Conservation (phyloP, 1,284 basidiomycete genomes). For the Ceratobasidium sp. region DNA sequence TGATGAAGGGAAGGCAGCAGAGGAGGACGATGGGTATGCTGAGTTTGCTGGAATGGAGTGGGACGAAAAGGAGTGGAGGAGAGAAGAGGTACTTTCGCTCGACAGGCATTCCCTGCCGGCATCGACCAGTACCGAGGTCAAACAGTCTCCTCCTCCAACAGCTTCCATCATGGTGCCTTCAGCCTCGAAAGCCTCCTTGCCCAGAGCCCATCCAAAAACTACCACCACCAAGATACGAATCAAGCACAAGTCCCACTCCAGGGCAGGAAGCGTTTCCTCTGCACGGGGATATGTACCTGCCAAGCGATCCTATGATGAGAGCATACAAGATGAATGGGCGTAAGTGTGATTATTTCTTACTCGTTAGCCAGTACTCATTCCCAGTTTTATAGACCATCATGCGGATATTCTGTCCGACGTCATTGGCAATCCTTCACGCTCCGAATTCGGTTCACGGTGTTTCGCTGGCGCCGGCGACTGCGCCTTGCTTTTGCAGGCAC, state of each 20-base stretch:
- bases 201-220: slow-evolving; percentile 1
- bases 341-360: neutral
- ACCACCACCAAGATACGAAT: neutral
- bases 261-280: slow-evolving; percentile 10
- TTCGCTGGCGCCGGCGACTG: slow-evolving; percentile 19
- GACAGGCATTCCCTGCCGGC: neutral
- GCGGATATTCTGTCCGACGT: slow-evolving; percentile 24
- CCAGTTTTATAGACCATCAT: neutral
- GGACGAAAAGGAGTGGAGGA: slow-evolving; percentile 26
- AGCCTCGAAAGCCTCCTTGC: neutral
- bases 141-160: neutral
- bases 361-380: neutral
- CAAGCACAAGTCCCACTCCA: slow-evolving; percentile 15
- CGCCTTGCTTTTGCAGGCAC: slow-evolving; percentile 5
- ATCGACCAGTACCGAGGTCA: slow-evolving; percentile 1
- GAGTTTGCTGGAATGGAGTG: slow-evolving; percentile 30
- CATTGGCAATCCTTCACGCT: slow-evolving; percentile 28
- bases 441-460: slow-evolving; percentile 11
- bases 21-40: slow-evolving; percentile 12
- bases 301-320: slow-evolving; percentile 17
- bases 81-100: slow-evolving; percentile 14
- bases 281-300: slow-evolving; percentile 24
- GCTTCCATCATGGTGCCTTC: neutral
- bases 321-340: slow-evolving; percentile 29
- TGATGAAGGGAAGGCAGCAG: slow-evolving; percentile 10